These are phyloP conservation scores for Apostasia ramifera DNA, from an alignment of 106 monocot species.

Conservation along the genomic window DNA sequence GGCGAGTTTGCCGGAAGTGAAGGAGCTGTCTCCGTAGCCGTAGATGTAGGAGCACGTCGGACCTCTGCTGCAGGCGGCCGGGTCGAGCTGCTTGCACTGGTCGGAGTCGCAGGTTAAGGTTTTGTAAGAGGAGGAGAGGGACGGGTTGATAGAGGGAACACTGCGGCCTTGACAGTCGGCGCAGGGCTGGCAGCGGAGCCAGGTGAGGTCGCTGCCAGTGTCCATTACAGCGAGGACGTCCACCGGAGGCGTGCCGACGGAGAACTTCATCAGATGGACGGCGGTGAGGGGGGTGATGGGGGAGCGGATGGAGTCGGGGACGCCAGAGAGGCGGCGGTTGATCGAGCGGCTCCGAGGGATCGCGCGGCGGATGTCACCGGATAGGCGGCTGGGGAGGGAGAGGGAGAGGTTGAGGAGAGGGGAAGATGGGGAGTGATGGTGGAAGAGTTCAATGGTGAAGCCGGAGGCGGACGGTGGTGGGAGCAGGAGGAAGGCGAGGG, in stretches of 20 bases:
- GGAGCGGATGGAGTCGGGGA: background rate
- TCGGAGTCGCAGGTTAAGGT: background rate
- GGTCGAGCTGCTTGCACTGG: slow-evolving; percentile 3
- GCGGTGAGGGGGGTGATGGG: slow-evolving; percentile 5
- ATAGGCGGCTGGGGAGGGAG: background rate
- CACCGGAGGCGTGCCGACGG: slow-evolving; percentile 11
- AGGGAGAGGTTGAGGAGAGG: background rate
- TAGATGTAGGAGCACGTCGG: slow-evolving; percentile 2
- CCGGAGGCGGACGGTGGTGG: background rate
- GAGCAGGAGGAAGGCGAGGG: background rate
- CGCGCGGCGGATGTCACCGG: background rate
- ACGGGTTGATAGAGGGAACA: background rate
- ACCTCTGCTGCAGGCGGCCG: background rate
- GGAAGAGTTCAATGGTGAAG: background rate
- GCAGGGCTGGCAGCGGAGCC: slow-evolving; percentile 1
- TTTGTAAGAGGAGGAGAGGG: background rate
- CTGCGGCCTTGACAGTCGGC: slow-evolving; percentile 3
- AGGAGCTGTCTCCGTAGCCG: slow-evolving; percentile 7
- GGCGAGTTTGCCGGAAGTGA: slow-evolving; percentile 2
- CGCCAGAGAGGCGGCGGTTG: background rate
- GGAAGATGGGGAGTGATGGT: background rate
- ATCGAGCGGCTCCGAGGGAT: background rate
- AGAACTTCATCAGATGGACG: slow-evolving; percentile 10
- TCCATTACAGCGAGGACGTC: slow-evolving; percentile 5
- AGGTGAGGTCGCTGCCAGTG: slow-evolving; percentile 11